phyloP scores from a whole-genome alignment of 257 asterid species.

The Paulownia fortunei region DNA sequence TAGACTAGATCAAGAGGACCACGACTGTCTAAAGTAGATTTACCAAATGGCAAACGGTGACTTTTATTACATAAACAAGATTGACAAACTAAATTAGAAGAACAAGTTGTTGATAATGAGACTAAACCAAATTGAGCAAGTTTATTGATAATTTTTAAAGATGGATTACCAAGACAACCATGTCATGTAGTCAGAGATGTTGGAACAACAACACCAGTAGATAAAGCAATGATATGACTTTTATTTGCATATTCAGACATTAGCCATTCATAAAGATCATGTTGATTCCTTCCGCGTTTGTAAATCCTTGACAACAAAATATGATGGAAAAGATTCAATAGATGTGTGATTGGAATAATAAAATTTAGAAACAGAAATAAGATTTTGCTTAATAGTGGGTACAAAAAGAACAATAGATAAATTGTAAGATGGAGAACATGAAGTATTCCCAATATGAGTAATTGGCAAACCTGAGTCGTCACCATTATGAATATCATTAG shows the following conservation, averaged over 20 bases:
- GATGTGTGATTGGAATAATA: no score
- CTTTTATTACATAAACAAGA: background rate
- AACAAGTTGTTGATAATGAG: background rate
- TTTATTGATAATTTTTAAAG: no score
- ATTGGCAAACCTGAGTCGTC: background rate
- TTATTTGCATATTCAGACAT: background rate
- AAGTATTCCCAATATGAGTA: background rate
- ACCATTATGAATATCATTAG: background rate
- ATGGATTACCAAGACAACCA: background rate
- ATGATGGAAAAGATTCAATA: background rate
- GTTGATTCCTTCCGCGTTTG: no score
- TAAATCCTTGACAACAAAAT: background rate
- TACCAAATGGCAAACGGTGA: background rate
- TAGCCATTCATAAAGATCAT: background rate
- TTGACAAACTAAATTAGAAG: background rate
- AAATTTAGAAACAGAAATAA: background rate
- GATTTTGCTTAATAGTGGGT: background rate
- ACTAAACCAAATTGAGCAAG: background rate
- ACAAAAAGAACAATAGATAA: background rate
- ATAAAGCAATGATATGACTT: background rate
- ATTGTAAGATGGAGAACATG: no score
- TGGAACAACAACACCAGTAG: background rate
- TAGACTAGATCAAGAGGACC: background rate
- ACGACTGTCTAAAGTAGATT: background rate
- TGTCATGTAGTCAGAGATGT: background rate